Base-by-base conservation (phyloP, 2,329 filamentous ascomycete genomes). In the Penicillium sp. region DNA sequence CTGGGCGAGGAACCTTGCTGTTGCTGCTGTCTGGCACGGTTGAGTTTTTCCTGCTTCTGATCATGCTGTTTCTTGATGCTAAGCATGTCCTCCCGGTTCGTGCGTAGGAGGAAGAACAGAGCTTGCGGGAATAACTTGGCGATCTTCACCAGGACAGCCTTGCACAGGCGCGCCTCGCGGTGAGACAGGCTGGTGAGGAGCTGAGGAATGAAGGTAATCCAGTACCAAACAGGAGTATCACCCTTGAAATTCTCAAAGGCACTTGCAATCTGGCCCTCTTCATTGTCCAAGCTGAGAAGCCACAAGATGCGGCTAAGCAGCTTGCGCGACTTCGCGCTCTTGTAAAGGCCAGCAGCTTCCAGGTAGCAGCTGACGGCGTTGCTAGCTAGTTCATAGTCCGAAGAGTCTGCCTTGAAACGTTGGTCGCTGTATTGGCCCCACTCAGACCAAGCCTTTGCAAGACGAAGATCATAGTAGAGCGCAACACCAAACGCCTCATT, bases 381-480 rank as follows among this genome's bases (percentile, higher is more conserved):
- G 60, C 90, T 88, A 4, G 93, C 95, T 54, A 90, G 85, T 55
- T 88, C 88, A 48, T 96, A 80, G 66, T 96, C 90, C 4, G 81
- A 78, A 0, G 92, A 88, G 59, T 96, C 89, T 47, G 91, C 88
- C 75, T 96, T 97, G 80, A 97, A 99, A 49, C 94, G 88, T 62
- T 91, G 86, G 70, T 99, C 94, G 66, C 96, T 97, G 80, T 96
- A 99, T 67, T 96, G 91, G 44, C 94, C 94, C 94, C 94, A 99
- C 76, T 99, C 94, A 13, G 94, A 93, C 94, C 94, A 99, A 3
- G 94, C 94, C 75, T 99, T 99, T 3, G 94, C 90, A 43, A 96
- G 84, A 62, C 91, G 89, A 61, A 99, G 90, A 64, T 99, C 95
- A 63, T 96, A 97, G 76, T 93, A 97, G 54, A 99, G 75, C 0